Base-by-base conservation (phyloP, 257 asterid genomes). In the Solanum dulcamara region DNA sequence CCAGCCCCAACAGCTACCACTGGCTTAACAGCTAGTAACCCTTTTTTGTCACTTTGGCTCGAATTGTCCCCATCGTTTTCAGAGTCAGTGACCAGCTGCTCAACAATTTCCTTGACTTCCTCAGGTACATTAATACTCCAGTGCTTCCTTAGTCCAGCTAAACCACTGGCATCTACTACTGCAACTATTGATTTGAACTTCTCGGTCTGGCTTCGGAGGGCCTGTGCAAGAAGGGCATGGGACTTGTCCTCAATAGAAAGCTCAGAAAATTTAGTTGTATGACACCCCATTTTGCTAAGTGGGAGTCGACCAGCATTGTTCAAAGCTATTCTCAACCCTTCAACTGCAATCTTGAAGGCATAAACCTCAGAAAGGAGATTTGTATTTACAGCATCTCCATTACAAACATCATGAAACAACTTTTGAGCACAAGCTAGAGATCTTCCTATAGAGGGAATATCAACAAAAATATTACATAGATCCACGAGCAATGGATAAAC, bases 1-100 rank as follows among this genome's bases (percentile, higher is more conserved):
- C 99, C 98, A 1, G 99, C 98, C 68, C 98, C 98, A 64, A 94
- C 94, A 5, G 99, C 98, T 24, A 96, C 95, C 88, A 94, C 87
- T 2, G 98, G 98, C 83, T 94, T 96, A 74, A 89, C 95, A 10
- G 94, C 85, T 83, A 94, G 85, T 40, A 91, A 87, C 83, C 91
- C 89, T 84, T 88, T 93, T 83, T 88, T 93, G 75, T 87, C 90
- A 71, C 71, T 5, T 24, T 46, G 87, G 35, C 53, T 81, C 28
- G 86, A 81, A 24, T 84, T 33, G 13, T 94, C 92, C 77, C 64
- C 89, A 32, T 89, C 88, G 32, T 89, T 85, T 46, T 86, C 94
- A 37, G 88, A 82, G 75, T 85, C 55, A 74, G 92, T 90, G 66
- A 92, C 81, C 50, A 96, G 91, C 81, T 91, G 91, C 57, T 92